Base-by-base conservation (phyloP, 352 stramenopile genomes). In the Globisporangium uncinulatum region DNA sequence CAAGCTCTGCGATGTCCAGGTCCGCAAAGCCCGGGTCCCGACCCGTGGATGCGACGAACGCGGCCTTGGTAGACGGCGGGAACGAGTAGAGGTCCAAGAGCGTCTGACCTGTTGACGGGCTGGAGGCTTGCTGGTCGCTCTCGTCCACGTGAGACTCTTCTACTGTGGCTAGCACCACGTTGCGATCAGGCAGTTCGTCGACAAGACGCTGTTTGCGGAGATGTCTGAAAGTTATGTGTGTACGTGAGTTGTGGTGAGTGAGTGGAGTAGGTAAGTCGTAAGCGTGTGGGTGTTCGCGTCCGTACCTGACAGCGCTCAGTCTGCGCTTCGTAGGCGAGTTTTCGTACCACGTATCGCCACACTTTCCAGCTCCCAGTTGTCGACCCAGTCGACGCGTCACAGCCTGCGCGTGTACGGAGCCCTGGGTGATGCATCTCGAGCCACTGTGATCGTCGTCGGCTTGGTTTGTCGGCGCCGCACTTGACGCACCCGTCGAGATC, bases 31-130 rank as follows among this genome's bases (percentile, higher is more conserved):
- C 67, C 29, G 59, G 69, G 13, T 57, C 46, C 4, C 65, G 62
- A 46, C 67, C 70, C 6, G 59, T 61, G 11, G 60, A 34, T 1
- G 45, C 32, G 0, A 71, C 9, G 9, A 79, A 75, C 3, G 54
- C 47, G n/a, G 71, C 49, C 1, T 48, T 65, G 0, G 43, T 53
- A 1, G 71, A 49, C 7, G 65, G 3, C 4, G 68, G 67, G 2
- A 81, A 57, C 2, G 65, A 41, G 44, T 88, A 88, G 2, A 88
- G 32, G 13, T 82, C 67, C 34, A 87, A 59, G 53, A 87, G 60
- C 3, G 71, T 53, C 5, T 34, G 58, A 6, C 24, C 43, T 21
- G 43, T 50, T 5, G 14, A 7, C 2, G 34, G 19, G 15, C 46
- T 29, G 10, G 9, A 57, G 15, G 1, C 19, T 10, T 9, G 46